phyloP scores from a whole-genome alignment of 2,329 filamentous ascomycete species.

The Ascochyta rabiei region DNA sequence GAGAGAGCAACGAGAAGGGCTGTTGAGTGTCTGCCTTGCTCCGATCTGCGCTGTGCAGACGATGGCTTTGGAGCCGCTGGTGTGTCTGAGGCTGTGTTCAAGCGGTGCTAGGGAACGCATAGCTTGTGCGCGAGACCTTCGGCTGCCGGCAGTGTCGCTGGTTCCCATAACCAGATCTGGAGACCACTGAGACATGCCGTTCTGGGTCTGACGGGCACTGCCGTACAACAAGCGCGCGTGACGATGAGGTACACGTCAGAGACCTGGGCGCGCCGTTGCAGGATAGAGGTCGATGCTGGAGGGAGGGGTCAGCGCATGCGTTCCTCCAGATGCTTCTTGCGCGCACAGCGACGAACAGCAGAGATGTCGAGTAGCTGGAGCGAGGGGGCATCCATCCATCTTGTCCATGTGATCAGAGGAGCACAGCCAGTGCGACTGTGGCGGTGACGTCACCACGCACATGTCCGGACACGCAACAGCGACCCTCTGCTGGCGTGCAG shows the following conservation, averaged over 20 bases:
- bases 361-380: no score
- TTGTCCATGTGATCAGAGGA: background rate
- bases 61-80: background rate
- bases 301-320: no score
- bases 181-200: slow-evolving; percentile 13
- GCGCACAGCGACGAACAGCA: no score
- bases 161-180: slow-evolving; percentile 6
- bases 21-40: background rate
- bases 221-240: slow-evolving; percentile 9
- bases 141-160: slow-evolving; percentile 10
- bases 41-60: background rate
- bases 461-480: slow-evolving; percentile 2
- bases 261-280: background rate
- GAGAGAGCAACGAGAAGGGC: background rate
- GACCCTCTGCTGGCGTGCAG: background rate
- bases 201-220: slow-evolving; percentile 1
- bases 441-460: slow-evolving; percentile 14
- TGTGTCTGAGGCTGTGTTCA: background rate
- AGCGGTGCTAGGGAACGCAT: background rate
- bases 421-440: no score
- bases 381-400: no score
- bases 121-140: slow-evolving; percentile 3
- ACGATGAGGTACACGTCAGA: background rate
- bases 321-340: no score
- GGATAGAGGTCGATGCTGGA: slow-evolving; percentile 3